Conservation (phyloP, 192 early-diverging fungal species). For the Chytriomyces hyalinus region DNA sequence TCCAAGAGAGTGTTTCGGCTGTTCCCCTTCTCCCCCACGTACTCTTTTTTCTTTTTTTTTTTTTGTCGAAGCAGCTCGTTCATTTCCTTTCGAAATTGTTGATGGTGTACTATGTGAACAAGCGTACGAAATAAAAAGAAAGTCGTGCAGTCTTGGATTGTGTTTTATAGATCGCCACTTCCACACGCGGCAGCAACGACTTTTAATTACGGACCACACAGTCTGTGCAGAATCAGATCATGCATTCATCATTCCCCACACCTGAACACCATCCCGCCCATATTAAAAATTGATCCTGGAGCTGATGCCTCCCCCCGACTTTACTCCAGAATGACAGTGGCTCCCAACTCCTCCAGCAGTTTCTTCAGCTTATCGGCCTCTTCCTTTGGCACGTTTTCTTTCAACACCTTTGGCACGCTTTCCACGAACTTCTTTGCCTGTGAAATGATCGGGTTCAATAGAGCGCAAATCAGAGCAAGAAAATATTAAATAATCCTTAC, state of each 20-base stretch:
- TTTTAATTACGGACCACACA: too few species aligned
- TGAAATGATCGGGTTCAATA: not conserved
- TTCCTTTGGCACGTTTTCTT: slow-evolving; percentile 86
- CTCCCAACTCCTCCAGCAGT: slow-evolving; percentile 89
- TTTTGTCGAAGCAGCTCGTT: not conserved
- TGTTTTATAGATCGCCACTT: not conserved
- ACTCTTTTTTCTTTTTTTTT: not conserved
- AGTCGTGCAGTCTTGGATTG: not conserved
- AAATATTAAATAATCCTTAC: slow-evolving; percentile 44
- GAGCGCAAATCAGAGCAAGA: not conserved
- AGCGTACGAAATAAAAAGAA: not conserved
- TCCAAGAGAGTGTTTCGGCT: too few species aligned
- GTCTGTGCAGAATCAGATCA: too few species aligned
- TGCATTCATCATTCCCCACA: too few species aligned
- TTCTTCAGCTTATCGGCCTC: slow-evolving; percentile 99
- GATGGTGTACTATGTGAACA: not conserved
- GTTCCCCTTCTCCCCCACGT: not conserved
- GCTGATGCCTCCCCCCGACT: not conserved
- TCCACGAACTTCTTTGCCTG: slow-evolving; percentile 99
- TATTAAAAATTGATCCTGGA: too few species aligned
- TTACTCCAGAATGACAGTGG: slow-evolving; percentile 93
- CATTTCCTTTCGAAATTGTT: not conserved
- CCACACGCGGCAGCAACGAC: too few species aligned
- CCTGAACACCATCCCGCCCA: too few species aligned
- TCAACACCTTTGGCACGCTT: slow-evolving; percentile 93